Evolutionary conservation across 352 stramenopile genomes (phyloP), one percentile per base, ranked within the genome.

Genomic region (Pythium pyrilobum): DNA sequence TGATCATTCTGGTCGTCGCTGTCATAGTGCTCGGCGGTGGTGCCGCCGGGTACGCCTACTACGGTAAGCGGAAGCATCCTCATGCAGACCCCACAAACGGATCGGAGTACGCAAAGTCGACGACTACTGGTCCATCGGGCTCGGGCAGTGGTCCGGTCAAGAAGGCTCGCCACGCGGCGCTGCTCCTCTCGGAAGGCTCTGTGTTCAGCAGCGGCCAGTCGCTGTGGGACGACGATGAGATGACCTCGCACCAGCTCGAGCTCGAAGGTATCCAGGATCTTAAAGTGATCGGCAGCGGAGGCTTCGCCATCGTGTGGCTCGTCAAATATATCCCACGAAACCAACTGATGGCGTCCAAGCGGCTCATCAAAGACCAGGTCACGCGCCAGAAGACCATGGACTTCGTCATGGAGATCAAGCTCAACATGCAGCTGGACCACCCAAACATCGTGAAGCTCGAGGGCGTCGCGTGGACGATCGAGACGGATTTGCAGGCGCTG

Each of bases 391-490:
- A 67, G 13, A 80, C 62, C 0, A 60, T 74, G 11, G 52, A 62
- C 9, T 92, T 94, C 25, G 55, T 87, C 11, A 65, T 59, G 10
- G 82, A 94, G 56, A 87, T 92, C 64, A 89, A 87, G 47, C 69
- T 93, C 45, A 67, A 86, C 5, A 59, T 73, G 2, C 54, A 59
- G 23, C 62, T 92, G 3, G 67, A 82, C 10, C 82, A 92, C 33
- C 66, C 77, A 8, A 76, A 69, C 28, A 75, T 95, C 50, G 67
- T 93, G 4, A 58, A 69, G 38, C 64, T 95, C 10, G 52, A 90
- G 0, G 82, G 82, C 1, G 77, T 76, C 5, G 83, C 79, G 2
- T 92, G 78, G 81, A 85, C 62, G 0, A 64, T 75, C 23, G 64
- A 84, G 50, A 70, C 53, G 3, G 71, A 89, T 27, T 31, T 90